Evolutionary conservation across 768 basidiomycete species (phyloP).

Genomic region (Leccinellum luteum): DNA sequence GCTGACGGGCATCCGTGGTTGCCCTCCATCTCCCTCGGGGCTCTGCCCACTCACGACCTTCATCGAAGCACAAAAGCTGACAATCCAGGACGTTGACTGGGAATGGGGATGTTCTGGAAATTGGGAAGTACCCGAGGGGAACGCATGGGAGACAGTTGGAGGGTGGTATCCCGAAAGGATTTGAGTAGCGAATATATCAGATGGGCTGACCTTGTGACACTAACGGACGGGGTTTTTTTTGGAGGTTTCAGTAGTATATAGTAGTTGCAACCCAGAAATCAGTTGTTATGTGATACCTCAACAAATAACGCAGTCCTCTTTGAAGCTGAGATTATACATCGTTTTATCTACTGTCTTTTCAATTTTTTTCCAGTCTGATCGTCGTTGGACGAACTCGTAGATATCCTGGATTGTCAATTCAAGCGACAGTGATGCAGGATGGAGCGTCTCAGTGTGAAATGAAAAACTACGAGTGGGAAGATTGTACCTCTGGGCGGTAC

Average conservation of each 20-base stretch:
- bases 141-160: constrained; percentile 59
- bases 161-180: constrained; percentile 22
- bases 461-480: background rate
- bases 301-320: constrained; percentile 77
- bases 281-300: constrained; percentile 11
- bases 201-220: background rate
- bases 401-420: constrained; percentile 55
- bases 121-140: constrained; percentile 68
- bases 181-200: background rate
- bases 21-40: constrained; percentile 57
- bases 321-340: constrained; percentile 91
- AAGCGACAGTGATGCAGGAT: background rate
- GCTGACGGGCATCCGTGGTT: constrained; percentile 73
- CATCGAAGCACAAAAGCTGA: constrained; percentile 63
- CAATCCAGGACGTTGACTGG: constrained; percentile 69
- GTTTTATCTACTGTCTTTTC: constrained; percentile 94
- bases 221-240: background rate
- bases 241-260: background rate
- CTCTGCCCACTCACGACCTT: constrained; percentile 76
- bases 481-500: constrained; percentile 82
- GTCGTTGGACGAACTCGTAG: constrained; percentile 93
- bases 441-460: background rate
- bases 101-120: constrained; percentile 70
- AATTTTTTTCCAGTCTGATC: constrained; percentile 98
- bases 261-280: background rate